These are phyloP conservation scores for Musa itinerans DNA, from an alignment of 176 grass and related monocot species.

Conservation along the genomic window DNA sequence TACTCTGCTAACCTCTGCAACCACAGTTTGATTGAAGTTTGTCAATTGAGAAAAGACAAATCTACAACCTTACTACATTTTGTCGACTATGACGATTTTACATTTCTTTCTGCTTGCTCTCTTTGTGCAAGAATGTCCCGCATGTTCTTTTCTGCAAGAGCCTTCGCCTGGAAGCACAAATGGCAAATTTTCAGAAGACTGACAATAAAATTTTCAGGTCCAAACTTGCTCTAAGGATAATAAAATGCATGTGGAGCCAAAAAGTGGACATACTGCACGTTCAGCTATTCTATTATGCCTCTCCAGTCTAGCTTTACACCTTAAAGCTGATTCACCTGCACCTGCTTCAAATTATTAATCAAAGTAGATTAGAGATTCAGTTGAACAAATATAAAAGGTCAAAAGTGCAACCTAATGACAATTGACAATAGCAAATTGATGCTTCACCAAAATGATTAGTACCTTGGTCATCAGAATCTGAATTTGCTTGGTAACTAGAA, in stretches of 20 bases:
- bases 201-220: not conserved
- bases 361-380: not conserved
- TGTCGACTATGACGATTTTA: conserved; percentile 29
- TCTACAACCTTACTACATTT: conserved; percentile 4
- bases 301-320: conserved; percentile 22
- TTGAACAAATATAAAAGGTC: not conserved
- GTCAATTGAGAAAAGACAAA: conserved; percentile 15
- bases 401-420: not conserved
- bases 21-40: conserved; percentile 16
- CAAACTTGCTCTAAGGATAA: not conserved
- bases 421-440: not conserved
- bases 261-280: conserved; percentile 19
- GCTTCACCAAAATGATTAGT: not conserved
- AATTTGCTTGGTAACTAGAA: conserved; percentile 13
- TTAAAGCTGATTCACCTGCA: conserved; percentile 7
- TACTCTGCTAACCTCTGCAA: conserved; percentile 84
- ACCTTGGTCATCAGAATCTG: conserved; percentile 5
- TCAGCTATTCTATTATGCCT: conserved; percentile 16
- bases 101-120: conserved; percentile 86
- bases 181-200: not conserved
- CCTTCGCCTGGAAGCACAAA: conserved; percentile 17
- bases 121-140: conserved; percentile 85
- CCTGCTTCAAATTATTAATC: not conserved
- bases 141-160: conserved; percentile 87
- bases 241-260: not conserved